A percentile compares a stretch with the other conserved stretches of the same genome.
Evolutionary conservation across 2,329 filamentous ascomycete genomes (phyloP).

Genomic region (Cryoendolithus antarcticus): DNA sequence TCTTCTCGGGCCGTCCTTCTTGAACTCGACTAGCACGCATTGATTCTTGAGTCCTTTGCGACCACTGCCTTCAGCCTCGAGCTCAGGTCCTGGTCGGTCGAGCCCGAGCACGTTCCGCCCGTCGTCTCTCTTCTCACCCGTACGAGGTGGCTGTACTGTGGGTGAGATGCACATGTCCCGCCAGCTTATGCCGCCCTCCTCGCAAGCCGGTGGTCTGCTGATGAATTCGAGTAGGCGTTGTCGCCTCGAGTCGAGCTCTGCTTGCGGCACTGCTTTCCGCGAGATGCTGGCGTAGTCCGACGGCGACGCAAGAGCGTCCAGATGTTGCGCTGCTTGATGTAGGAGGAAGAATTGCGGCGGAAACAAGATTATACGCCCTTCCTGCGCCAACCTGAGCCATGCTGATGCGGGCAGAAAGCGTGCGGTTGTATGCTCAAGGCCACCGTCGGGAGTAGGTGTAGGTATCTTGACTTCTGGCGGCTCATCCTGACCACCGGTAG

Average conservation of each 20-base stretch:
- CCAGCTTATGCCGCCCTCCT: constrained; percentile 24
- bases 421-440: constrained; percentile 60
- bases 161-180: constrained; percentile 33
- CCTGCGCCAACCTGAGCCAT: constrained; percentile 55
- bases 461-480: constrained; percentile 46
- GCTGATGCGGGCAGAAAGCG: constrained; percentile 57
- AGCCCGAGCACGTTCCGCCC: constrained; percentile 41
- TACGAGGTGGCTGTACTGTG: constrained; percentile 22
- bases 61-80: constrained; percentile 29
- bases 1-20: constrained; percentile 43
- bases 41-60: constrained; percentile 41
- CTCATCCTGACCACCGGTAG: constrained; percentile 13
- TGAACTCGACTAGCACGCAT: constrained; percentile 45
- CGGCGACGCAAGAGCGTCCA: constrained; percentile 18
- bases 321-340: constrained; percentile 30
- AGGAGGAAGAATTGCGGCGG: constrained; percentile 78
- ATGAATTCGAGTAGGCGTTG: constrained; percentile 44
- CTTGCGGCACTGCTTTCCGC: constrained; percentile 12
- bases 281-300: constrained; percentile 19
- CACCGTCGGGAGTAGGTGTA: constrained; percentile 59
- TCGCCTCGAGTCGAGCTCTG: constrained; percentile 38
- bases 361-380: constrained; percentile 67
- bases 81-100: constrained; percentile 43
- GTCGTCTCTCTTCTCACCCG: constrained; percentile 32
- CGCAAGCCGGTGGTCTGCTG: no score